These are phyloP conservation scores for Penicillium sp. DNA, from an alignment of 2,329 filamentous ascomycete genomes.

Conservation along the genomic window DNA sequence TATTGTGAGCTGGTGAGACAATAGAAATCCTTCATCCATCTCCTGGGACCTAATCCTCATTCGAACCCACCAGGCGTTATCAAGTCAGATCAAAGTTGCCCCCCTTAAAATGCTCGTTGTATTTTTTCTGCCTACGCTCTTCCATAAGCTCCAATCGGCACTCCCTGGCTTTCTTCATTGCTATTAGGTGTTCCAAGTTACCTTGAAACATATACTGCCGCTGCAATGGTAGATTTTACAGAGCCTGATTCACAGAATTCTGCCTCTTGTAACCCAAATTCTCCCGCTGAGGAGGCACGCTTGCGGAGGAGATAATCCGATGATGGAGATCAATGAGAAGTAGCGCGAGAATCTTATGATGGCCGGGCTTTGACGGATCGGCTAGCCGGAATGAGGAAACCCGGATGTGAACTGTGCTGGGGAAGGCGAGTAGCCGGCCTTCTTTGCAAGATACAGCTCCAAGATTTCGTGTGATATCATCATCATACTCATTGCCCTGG, in stretches of 20 bases:
- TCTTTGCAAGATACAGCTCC: slow-evolving; percentile 14
- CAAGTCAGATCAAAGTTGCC: slow-evolving; percentile 10
- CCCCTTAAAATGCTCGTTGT: slow-evolving; percentile 7
- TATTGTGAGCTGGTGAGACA: slow-evolving; percentile 13
- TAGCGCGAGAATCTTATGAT: slow-evolving; percentile 57
- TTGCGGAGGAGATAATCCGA: slow-evolving; percentile 52
- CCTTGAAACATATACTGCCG: slow-evolving; percentile 26
- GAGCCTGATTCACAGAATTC: background rate
- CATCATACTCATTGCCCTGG: slow-evolving; percentile 19
- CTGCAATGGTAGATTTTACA: slow-evolving; percentile 10
- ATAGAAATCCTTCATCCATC: slow-evolving; percentile 16
- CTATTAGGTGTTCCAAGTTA: slow-evolving; percentile 28
- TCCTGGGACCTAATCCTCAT: slow-evolving; percentile 21
- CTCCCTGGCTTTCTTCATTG: slow-evolving; percentile 38
- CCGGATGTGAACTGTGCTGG: slow-evolving; percentile 49
- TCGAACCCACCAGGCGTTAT: slow-evolving; percentile 18
- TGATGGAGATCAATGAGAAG: slow-evolving; percentile 58
- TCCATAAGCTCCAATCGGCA: slow-evolving; percentile 29
- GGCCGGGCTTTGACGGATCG: slow-evolving; percentile 53
- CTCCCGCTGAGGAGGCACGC: slow-evolving; percentile 53
- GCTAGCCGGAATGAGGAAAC: slow-evolving; percentile 51
- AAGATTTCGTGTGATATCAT: slow-evolving; percentile 13
- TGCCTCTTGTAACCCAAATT: slow-evolving; percentile 5
- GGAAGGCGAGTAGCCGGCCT: slow-evolving; percentile 13
- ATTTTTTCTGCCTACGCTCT: slow-evolving; percentile 7